phyloP scores from a whole-genome alignment of 345 rosid species.

The Aethionema arabicum region DNA sequence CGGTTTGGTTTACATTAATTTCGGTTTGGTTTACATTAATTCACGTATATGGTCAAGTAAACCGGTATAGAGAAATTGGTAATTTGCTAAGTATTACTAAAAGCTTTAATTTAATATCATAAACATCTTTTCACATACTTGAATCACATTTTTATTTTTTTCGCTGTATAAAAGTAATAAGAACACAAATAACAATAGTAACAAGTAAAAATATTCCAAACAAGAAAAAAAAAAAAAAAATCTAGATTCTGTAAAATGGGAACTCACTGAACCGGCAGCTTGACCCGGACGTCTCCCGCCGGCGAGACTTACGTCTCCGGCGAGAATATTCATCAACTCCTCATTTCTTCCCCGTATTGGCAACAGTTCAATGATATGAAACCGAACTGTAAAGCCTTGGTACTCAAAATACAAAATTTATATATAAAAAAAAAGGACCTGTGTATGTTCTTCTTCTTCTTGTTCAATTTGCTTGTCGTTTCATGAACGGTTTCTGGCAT shows the following conservation, averaged over 20 bases:
- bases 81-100: neutral
- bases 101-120: conserved; percentile 50
- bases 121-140: conserved; percentile 61
- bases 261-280: conserved; percentile 25
- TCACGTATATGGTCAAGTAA: too few species aligned
- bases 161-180: conserved; percentile 28
- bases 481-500: conserved; percentile 90
- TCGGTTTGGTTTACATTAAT: too few species aligned
- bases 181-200: conserved; percentile 18
- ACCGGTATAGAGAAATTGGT: too few species aligned
- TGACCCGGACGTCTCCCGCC: conserved; percentile 20
- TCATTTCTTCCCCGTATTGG: conserved; percentile 41
- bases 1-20: too few species aligned
- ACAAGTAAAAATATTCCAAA: neutral
- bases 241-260: conserved; percentile 40
- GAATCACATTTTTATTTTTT: conserved; percentile 32
- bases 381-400: conserved; percentile 24
- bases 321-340: conserved; percentile 31
- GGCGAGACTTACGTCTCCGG: conserved; percentile 43
- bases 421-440: conserved; percentile 13
- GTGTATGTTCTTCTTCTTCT: conserved; percentile 25
- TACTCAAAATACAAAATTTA: conserved; percentile 20
- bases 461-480: conserved; percentile 54
- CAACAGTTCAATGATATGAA: conserved; percentile 42
- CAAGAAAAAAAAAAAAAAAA: conserved; percentile 6